Evolutionary conservation across 495 filamentous ascomycete genomes (phyloP), one percentile per base, ranked within the genome.

Genomic region (Saxispiralis lemnorum): DNA sequence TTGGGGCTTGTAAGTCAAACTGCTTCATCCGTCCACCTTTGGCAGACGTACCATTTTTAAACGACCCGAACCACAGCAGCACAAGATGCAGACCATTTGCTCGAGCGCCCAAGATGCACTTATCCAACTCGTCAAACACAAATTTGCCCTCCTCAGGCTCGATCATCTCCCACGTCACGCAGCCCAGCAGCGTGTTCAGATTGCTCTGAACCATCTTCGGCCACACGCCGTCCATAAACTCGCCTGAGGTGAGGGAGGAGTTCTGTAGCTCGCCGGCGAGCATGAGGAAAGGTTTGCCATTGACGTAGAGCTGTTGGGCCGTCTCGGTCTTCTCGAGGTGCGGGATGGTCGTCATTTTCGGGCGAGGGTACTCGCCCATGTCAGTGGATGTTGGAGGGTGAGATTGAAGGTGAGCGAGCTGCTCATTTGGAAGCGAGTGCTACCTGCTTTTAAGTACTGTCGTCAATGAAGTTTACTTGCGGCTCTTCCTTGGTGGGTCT

Each of bases 21-120:
- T 7, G 14, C 16, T 17, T 24, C n/a, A n/a, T 28, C 24, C 24
- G 24, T 28, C 24, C n/a, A n/a, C n/a, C n/a, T n/a, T n/a, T n/a
- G n/a, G n/a, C n/a, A n/a, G n/a, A 63, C 40, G 38, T 52, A 62
- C 61, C 66, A 55, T 70, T 69, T 47, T 71, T 68, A 53, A 66
- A 70, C 0, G 60, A 60, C 1, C 65, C 68, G 56, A 70, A 68
- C 68, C 68, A 70, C n/a, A 70, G 54, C 18, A 69, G 37, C 2
- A 70, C 56, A 0, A 72, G 53, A 36, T 61, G 61, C 24, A 70
- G 31, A 5, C 54, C 60, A 44, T 69, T 56, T 17, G 54, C 37
- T 34, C 64, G 50, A 11, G 66, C 66, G 36, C 54, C 63, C 4
- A 54, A 21, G 31, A 72, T 60, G 24, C 65, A 52, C 44, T 61